Evolutionary conservation across 2,329 filamentous ascomycete species (phyloP).

Genomic region (Botrytis deweyae): DNA sequence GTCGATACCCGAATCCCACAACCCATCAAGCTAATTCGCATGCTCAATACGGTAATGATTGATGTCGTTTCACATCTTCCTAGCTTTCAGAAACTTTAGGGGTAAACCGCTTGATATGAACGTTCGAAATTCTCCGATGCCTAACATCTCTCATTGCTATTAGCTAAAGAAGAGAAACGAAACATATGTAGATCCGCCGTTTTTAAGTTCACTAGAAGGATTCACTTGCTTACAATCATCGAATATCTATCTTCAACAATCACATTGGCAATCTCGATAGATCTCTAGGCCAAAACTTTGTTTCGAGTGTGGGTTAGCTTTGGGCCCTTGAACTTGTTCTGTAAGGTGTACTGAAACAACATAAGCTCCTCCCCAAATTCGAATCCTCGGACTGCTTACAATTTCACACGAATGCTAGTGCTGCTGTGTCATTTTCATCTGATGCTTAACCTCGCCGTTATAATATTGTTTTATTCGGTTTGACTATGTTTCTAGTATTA

Average conservation of each 20-base stretch:
- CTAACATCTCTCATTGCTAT: neutral
- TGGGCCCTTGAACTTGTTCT: neutral
- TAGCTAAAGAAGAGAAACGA: neutral
- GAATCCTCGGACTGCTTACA: neutral
- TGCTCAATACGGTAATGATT: neutral
- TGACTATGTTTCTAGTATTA: neutral
- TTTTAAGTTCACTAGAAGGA: conserved; percentile 6
- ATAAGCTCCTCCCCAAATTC: neutral
- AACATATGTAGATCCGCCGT: neutral
- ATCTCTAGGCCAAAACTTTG: neutral
- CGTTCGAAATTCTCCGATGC: conserved; percentile 5
- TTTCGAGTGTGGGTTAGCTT: neutral
- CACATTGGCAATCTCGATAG: neutral
- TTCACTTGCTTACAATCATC: neutral
- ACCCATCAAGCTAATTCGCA: neutral
- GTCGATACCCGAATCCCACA: neutral
- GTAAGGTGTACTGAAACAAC: neutral
- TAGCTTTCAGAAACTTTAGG: neutral
- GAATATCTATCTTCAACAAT: neutral
- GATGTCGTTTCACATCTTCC: conserved; percentile 2
- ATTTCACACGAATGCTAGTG: neutral
- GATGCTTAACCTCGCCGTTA: neutral
- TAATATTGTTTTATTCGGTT: neutral
- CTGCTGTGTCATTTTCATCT: neutral
- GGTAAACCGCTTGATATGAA: conserved; percentile 3